Evolutionary conservation across 1,139 yeast genomes (phyloP).

Genomic region (Yamadazyma oceani): DNA sequence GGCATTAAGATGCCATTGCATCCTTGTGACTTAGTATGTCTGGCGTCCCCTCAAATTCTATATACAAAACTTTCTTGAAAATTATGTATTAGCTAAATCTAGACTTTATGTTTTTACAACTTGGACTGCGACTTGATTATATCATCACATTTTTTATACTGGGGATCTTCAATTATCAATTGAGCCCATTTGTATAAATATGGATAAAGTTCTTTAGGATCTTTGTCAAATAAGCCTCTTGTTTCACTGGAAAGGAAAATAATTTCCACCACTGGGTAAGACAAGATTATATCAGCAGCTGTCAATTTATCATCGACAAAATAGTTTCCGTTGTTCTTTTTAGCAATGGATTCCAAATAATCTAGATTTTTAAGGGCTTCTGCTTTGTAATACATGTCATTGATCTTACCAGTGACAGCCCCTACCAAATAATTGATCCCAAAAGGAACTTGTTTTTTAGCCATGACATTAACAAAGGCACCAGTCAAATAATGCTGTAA

Average conservation of each 20-base stretch:
- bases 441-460: constrained; percentile 32
- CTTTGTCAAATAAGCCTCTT: constrained; percentile 8
- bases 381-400: constrained; percentile 26
- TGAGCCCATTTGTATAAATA: constrained; percentile 27
- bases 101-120: too few relatives aligned
- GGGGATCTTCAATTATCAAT: constrained; percentile 20
- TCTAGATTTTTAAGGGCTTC: constrained; percentile 27
- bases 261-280: constrained; percentile 32
- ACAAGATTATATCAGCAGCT: constrained; percentile 40
- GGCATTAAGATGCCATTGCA: too few relatives aligned
- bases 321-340: constrained; percentile 26
- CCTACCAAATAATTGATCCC: constrained; percentile 26
- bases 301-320: constrained; percentile 40
- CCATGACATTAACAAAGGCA: constrained; percentile 27
- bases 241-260: constrained; percentile 19
- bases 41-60: too few relatives aligned
- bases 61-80: too few relatives aligned
- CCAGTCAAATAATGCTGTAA: constrained; percentile 36
- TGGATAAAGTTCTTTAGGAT: constrained; percentile 20
- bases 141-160: constrained; percentile 22
- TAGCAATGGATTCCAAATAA: constrained; percentile 32
- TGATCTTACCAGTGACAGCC: constrained; percentile 25
- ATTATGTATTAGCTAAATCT: too few relatives aligned
- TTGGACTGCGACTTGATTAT: constrained; percentile 14
- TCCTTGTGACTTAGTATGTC: too few relatives aligned